phyloP scores from a whole-genome alignment of 768 basidiomycete genomes.

The Lanmaoa pseudosensibilis region DNA sequence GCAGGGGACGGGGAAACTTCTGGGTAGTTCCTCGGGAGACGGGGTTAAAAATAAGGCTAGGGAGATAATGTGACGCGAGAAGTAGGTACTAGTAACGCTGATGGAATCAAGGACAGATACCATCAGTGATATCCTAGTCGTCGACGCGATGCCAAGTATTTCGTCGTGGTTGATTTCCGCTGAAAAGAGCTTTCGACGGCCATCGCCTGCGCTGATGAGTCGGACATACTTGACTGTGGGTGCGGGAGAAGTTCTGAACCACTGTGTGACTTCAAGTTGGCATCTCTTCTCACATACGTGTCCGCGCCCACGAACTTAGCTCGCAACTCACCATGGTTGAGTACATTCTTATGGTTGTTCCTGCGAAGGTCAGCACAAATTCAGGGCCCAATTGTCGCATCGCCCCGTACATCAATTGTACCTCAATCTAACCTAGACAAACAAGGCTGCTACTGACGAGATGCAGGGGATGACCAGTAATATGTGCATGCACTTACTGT shows the following conservation, averaged over 20 bases:
- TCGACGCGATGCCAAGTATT: not conserved
- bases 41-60: not conserved
- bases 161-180: not conserved
- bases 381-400: no score
- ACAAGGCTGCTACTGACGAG: no score
- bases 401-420: no score
- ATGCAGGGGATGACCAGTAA: no score
- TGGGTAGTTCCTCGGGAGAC: not conserved
- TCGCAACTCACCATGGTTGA: not conserved
- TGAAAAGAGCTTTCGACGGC: not conserved
- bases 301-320: not conserved
- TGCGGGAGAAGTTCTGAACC: not conserved
- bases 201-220: no score
- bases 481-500: no score
- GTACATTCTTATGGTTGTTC: no score
- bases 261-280: not conserved
- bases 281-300: not conserved
- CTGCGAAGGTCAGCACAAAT: no score
- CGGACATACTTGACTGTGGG: no score
- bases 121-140: no score
- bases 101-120: no score
- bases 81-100: not conserved
- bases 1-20: not conserved
- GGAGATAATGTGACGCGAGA: not conserved
- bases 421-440: no score